A percentile compares a stretch with the other conserved stretches of the same genome.
phyloP scores from a whole-genome alignment of 208 protist genomes.

The Trypanosoma theileri region DNA sequence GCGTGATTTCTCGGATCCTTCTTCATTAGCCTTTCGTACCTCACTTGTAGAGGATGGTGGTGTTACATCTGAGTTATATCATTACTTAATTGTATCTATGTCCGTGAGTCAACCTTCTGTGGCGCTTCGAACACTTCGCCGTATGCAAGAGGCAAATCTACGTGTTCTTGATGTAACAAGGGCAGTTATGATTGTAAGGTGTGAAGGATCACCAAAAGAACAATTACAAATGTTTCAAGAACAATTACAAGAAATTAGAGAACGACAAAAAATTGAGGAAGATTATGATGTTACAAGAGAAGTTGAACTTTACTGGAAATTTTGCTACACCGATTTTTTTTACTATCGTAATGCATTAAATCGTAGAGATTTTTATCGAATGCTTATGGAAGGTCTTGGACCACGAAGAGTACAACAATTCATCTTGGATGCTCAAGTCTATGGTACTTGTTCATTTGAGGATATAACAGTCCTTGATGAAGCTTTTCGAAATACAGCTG shows the following conservation, averaged over 20 bases:
- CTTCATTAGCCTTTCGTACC: slow-evolving; percentile 50
- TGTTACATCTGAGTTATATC: slow-evolving; percentile 84
- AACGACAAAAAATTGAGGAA: slow-evolving; percentile 46
- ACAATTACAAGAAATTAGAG: slow-evolving; percentile 53
- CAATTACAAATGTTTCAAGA: slow-evolving; percentile 59
- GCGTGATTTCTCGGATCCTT: slow-evolving; percentile 50
- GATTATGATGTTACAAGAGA: slow-evolving; percentile 52
- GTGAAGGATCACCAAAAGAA: slow-evolving; percentile 39
- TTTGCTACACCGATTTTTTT: slow-evolving; percentile 75
- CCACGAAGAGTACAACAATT: slow-evolving; percentile 52
- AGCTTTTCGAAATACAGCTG: slow-evolving; percentile 41
- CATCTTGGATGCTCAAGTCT: slow-evolving; percentile 33
- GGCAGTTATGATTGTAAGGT: slow-evolving; percentile 54
- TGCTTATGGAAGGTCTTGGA: slow-evolving; percentile 60
- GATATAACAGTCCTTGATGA: slow-evolving; percentile 74
- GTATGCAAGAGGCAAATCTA: slow-evolving; percentile 66
- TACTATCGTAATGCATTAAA: slow-evolving; percentile 74
- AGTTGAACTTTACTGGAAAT: slow-evolving; percentile 86
- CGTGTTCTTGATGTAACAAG: slow-evolving; percentile 76
- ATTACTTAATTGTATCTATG: slow-evolving; percentile 82
- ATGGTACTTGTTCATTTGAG: slow-evolving; percentile 26
- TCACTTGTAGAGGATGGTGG: slow-evolving; percentile 53
- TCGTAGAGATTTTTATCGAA: slow-evolving; percentile 44
- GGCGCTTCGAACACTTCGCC: slow-evolving; percentile 68
- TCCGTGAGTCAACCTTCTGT: slow-evolving; percentile 52